phyloP scores from a whole-genome alignment of 2,329 filamentous ascomycete species.

The Didymella sp. region DNA sequence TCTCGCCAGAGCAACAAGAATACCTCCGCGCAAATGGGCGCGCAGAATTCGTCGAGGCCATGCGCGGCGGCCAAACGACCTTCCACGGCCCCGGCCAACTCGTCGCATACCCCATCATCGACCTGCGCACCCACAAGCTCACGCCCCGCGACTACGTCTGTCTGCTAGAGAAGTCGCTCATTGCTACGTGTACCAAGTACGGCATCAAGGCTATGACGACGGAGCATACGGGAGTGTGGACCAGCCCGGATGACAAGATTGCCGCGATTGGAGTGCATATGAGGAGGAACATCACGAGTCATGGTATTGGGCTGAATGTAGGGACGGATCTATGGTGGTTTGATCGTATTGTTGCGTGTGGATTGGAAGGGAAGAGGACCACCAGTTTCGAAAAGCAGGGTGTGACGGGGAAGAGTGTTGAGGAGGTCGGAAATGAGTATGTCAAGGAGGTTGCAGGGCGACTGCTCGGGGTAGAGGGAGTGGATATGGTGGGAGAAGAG shows the following conservation, averaged over 20 bases:
- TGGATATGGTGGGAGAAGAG: conserved; percentile 27
- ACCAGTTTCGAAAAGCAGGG: conserved; percentile 73
- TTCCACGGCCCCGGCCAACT: conserved; percentile 95
- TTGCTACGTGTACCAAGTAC: conserved; percentile 67
- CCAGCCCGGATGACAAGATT: conserved; percentile 68
- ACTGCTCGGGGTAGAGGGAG: conserved; percentile 30
- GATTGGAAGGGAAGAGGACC: conserved; percentile 77
- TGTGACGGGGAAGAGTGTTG: conserved; percentile 44
- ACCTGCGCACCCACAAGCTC: conserved; percentile 72
- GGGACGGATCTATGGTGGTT: conserved; percentile 69
- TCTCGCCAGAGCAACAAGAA: conserved; percentile 57
- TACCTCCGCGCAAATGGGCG: conserved; percentile 50
- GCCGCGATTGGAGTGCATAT: conserved; percentile 93
- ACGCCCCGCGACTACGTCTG: conserved; percentile 79
- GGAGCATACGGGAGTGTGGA: conserved; percentile 86
- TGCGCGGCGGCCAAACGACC: conserved; percentile 89
- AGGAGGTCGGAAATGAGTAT: conserved; percentile 51
- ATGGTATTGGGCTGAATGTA: conserved; percentile 85
- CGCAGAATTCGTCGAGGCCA: conserved; percentile 72
- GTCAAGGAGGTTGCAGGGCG: conserved; percentile 49
- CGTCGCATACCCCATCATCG: conserved; percentile 90
- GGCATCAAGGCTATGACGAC: conserved; percentile 69
- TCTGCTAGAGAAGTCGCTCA: conserved; percentile 77
- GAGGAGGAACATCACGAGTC: conserved; percentile 79
- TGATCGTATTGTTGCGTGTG: conserved; percentile 85